phyloP scores from a whole-genome alignment of 352 stramenopile species.

The Heterotrichella gracilis region DNA sequence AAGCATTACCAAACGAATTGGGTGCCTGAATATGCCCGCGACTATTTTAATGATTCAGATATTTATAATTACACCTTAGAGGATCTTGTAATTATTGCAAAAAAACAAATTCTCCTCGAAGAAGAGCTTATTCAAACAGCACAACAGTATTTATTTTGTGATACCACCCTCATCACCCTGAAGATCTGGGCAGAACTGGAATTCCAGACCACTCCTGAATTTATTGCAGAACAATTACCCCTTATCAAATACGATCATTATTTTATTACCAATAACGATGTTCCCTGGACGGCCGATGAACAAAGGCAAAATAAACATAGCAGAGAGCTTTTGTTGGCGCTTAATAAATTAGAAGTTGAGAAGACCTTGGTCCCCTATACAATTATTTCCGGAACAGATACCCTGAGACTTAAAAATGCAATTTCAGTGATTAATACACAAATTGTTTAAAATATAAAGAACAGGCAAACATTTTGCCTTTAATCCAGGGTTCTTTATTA shows the following conservation, averaged over 20 bases:
- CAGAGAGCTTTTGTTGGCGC: background rate
- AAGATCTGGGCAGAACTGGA: background rate
- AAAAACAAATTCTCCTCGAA: background rate
- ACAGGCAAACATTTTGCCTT: no score
- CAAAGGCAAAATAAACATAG: background rate
- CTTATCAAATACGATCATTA: background rate
- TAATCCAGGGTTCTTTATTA: no score
- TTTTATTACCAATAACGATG: constrained; percentile 2
- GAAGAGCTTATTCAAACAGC: background rate
- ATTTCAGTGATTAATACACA: background rate
- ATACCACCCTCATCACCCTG: background rate
- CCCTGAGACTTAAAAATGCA: background rate
- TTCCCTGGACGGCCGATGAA: background rate
- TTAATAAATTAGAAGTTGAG: background rate
- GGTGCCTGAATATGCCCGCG: background rate
- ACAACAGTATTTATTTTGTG: background rate
- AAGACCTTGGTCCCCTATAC: background rate
- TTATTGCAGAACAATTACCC: background rate
- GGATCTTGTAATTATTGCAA: background rate
- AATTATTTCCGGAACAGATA: background rate
- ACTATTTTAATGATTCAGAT: constrained; percentile 7
- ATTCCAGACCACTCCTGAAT: background rate
- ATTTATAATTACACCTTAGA: constrained; percentile 8
- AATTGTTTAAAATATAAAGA: no score
- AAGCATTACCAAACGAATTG: background rate